A percentile compares a stretch with the other conserved stretches of the same genome.
Evolutionary conservation across 176 grass and related monocot genomes (phyloP).

Genomic region (Poa annua): DNA sequence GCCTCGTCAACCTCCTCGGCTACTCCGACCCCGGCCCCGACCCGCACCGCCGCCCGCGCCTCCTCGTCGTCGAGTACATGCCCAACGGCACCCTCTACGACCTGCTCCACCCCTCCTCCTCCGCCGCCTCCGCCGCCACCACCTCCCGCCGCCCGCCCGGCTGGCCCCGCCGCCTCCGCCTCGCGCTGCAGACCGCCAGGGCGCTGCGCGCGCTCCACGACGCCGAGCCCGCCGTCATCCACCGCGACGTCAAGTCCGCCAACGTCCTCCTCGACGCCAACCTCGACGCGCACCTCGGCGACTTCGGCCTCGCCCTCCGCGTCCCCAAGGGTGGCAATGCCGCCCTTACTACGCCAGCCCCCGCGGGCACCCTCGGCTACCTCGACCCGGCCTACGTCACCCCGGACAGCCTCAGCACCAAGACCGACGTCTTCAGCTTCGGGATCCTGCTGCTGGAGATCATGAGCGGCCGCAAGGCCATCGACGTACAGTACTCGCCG

Average conservation of each 20-base stretch:
- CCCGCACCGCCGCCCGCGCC: conserved; percentile 35
- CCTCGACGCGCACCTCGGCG: conserved; percentile 82
- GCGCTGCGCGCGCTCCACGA: conserved; percentile 80
- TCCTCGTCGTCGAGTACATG: conserved; percentile 96
- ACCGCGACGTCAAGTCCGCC: conserved; percentile 79
- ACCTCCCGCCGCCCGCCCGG: conserved; percentile 53
- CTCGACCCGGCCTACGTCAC: conserved; percentile 96
- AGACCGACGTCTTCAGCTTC: conserved; percentile 99
- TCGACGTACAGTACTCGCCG: conserved; percentile 92
- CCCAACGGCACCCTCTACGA: conserved; percentile 96
- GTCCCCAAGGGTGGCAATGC: conserved; percentile 43
- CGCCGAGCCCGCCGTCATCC: conserved; percentile 71
- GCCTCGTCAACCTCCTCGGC: conserved; percentile 93
- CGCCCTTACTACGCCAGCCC: conserved; percentile 44
- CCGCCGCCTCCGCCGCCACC: conserved; percentile 49
- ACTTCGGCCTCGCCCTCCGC: conserved; percentile 88
- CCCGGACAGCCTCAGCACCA: conserved; percentile 94
- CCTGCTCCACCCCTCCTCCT: conserved; percentile 74
- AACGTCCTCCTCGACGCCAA: conserved; percentile 81
- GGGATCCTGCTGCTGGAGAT: conserved; percentile 98
- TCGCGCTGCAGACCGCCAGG: conserved; percentile 83
- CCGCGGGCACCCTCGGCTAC: conserved; percentile 90
- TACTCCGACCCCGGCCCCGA: conserved; percentile 59
- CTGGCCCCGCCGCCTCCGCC: conserved; percentile 76
- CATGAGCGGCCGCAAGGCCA: conserved; percentile 94